Base-by-base conservation (phyloP, 2,329 filamentous ascomycete species). In the Colletotrichum godetiae region DNA sequence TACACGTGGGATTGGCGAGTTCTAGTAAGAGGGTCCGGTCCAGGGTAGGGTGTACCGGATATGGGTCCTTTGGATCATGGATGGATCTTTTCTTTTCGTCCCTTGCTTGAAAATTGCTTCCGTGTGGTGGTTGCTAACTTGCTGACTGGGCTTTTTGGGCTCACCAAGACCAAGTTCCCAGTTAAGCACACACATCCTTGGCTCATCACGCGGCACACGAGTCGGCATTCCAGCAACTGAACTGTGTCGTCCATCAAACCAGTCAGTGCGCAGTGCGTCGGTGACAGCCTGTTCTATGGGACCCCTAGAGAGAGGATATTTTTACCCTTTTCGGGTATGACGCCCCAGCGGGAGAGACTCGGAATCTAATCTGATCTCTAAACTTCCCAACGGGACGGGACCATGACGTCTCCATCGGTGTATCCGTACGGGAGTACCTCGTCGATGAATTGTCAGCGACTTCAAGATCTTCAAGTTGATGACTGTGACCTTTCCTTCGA, bases 291-390 rank as follows among this genome's bases (percentile, higher is more conserved):
- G 49, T 65, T 57, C 22, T 42, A 49, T 49, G 42, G 52, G 52
- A 42, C 37, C 11, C 33, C 69, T 27, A 19, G 35, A 35, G 13
- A 35, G 13, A 58, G 65, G 66, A 42, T 55, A 11, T 22, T 64
- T 73, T 69, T 69, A 31, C 66, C 59, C 53, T 13, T 64, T 49
- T 55, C 53, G 59, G 59, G 59, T 27, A 37, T 33, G 56, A 33
- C 27, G 22, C 29, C 12, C 35, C 13, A 19, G 11, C n/a, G 42
- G 3, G 6, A 15, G 5, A 11, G 24, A 53, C 13, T 55, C n/a
- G 11, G 11, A 24, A 64, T 59, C 59, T 64, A 27, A 63, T 59
- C 46, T 42, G 65, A 37, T 70, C 29, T 46, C 29, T 56, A 42
- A 42, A 1, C 15, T 42, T 33, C 13, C 68, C 4, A 37, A 31